phyloP scores from a whole-genome alignment of 257 asterid species.

The Solanum megistacrolobum region DNA sequence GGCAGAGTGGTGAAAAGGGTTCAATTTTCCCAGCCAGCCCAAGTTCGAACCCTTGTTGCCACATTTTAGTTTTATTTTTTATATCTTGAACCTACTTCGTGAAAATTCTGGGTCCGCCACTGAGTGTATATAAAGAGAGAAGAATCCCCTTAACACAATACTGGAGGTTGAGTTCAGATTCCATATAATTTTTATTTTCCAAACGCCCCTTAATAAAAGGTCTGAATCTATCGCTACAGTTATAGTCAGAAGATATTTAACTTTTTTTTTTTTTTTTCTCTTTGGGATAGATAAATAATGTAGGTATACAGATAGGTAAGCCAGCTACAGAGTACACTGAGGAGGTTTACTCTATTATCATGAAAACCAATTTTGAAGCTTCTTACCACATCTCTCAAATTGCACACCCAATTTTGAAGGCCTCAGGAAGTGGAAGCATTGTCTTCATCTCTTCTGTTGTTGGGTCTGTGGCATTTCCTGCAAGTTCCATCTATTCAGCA shows the following conservation, averaged over 20 bases:
- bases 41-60: no score
- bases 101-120: no score
- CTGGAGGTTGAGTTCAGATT: no score
- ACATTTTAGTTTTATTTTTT: no score
- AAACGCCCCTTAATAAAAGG: fast-evolving
- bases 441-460: not conserved
- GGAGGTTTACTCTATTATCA: not conserved
- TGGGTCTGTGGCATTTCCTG: not conserved
- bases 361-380: not conserved
- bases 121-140: not conserved
- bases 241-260: not conserved
- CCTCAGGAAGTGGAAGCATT: not conserved
- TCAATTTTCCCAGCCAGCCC: no score
- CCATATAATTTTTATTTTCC: no score
- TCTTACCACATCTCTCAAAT: not conserved
- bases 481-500: not conserved
- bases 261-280: not conserved
- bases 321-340: not conserved
- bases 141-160: no score
- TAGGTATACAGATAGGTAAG: not conserved
- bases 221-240: fast-evolving
- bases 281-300: not conserved
- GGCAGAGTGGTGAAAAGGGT: no score
- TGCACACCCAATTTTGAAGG: not conserved
- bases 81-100: no score